These are phyloP conservation scores for Plasmodium falciparum DNA, from an alignment of 169 alveolate species.

Conservation along the genomic window DNA sequence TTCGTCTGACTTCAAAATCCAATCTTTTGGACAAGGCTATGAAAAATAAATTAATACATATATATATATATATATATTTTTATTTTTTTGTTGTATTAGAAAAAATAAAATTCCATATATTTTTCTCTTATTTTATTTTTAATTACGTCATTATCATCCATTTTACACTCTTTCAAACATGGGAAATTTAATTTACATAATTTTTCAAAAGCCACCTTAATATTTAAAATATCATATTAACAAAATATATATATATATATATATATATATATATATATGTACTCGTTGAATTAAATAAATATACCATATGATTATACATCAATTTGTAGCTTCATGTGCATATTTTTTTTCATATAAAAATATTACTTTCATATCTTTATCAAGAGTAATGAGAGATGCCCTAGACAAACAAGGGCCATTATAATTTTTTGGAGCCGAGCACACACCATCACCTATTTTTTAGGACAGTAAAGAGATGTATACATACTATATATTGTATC, in stretches of 20 bases:
- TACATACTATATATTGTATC: not conserved
- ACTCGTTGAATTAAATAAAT: not conserved
- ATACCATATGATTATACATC: not conserved
- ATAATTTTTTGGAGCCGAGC: conserved; percentile 57
- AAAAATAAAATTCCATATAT: not conserved
- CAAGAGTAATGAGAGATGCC: conserved; percentile 44
- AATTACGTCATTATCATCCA: conserved; percentile 58
- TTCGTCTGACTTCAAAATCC: conserved; percentile 59
- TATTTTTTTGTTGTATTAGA: not conserved
- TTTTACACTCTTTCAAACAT: conserved; percentile 37
- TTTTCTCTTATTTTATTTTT: conserved; percentile 6
- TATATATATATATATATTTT: not conserved
- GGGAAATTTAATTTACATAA: conserved; percentile 47
- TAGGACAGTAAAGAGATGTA: not conserved
- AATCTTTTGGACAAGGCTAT: conserved; percentile 60
- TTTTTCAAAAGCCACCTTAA: conserved; percentile 65
- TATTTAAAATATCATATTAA: not conserved
- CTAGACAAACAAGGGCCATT: conserved; percentile 66
- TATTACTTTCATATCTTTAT: conserved; percentile 67
- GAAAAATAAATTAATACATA: not conserved
- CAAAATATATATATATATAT: not conserved
- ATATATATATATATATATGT: not conserved
- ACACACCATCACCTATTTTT: conserved; percentile 27
- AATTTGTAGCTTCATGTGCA: not conserved
- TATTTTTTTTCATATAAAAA: not conserved